Evolutionary conservation across 306 rosid species (phyloP).

Genomic region (Cucurbita argyrosperma): DNA sequence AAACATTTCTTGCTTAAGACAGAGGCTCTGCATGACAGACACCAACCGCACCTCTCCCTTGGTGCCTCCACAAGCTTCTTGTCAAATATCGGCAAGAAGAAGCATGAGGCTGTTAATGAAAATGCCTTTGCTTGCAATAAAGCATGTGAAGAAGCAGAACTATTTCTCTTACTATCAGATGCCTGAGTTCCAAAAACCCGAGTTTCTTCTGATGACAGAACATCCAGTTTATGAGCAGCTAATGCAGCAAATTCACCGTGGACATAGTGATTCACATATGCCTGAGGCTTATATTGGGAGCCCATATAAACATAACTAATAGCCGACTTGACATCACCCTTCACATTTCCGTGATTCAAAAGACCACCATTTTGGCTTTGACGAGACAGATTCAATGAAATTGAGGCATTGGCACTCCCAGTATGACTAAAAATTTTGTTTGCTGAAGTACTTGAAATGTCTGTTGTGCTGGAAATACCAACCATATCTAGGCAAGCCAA

Average conservation of each 20-base stretch:
- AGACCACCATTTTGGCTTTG: constrained; percentile 28
- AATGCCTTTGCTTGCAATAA: constrained; percentile 79
- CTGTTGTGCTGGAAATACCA: constrained; percentile 20
- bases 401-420: constrained; percentile 16
- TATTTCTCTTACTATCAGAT: constrained; percentile 46
- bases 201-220: constrained; percentile 64
- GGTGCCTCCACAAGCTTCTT: constrained; percentile 92
- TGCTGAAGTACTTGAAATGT: constrained; percentile 15
- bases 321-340: constrained; percentile 16
- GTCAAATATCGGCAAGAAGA: constrained; percentile 93
- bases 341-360: constrained; percentile 22
- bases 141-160: constrained; percentile 34
- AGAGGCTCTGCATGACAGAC: constrained; percentile 74
- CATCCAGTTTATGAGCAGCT: constrained; percentile 68
- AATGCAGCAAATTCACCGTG: constrained; percentile 97
- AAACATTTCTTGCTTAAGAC: constrained; percentile 81
- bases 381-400: constrained; percentile 22
- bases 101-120: constrained; percentile 62
- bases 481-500: constrained; percentile 15
- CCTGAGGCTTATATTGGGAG: constrained; percentile 46
- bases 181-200: constrained; percentile 36
- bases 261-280: constrained; percentile 60
- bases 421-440: constrained; percentile 16
- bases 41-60: constrained; percentile 99
- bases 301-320: constrained; percentile 39